A percentile compares a stretch with the other conserved stretches of the same genome.
phyloP scores from a whole-genome alignment of 441 rosid genomes.

The Brassica hybrid region DNA sequence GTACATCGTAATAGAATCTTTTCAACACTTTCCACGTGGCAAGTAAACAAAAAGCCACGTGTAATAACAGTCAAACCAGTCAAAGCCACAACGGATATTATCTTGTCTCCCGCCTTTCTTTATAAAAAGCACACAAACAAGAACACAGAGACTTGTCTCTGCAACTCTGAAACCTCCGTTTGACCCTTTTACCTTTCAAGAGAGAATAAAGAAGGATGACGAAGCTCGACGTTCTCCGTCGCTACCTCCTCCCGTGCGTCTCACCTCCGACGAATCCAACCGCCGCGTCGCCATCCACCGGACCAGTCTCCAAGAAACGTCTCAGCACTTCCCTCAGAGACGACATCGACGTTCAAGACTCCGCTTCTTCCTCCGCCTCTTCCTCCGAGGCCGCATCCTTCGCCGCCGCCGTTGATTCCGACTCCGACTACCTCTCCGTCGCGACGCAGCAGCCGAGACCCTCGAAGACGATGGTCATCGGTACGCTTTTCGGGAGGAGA shows the following conservation, averaged over 20 bases:
- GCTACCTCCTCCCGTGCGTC: conserved; percentile 73
- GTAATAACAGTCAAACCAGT: conserved; percentile 39
- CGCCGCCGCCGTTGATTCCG: conserved; percentile 29
- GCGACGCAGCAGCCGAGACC: conserved; percentile 54
- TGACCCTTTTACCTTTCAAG: conserved; percentile 25
- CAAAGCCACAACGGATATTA: conserved; percentile 56
- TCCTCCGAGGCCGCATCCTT: conserved; percentile 27
- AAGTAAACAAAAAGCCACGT: neutral
- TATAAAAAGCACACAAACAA: conserved; percentile 8
- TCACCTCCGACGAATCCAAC: conserved; percentile 48
- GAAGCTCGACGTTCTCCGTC: conserved; percentile 74
- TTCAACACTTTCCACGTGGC: conserved; percentile 41
- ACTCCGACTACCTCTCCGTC: neutral
- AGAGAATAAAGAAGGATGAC: conserved; percentile 47
- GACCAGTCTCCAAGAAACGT: conserved; percentile 58
- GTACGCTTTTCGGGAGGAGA: conserved; percentile 79
- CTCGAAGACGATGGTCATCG: conserved; percentile 81
- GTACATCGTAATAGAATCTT: conserved; percentile 18
- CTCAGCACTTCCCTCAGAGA: conserved; percentile 73
- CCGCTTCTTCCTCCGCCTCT: conserved; percentile 40
- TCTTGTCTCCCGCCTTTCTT: conserved; percentile 33
- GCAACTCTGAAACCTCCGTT: conserved; percentile 30
- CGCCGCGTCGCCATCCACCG: conserved; percentile 30
- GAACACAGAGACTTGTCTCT: conserved; percentile 37
- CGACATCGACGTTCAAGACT: conserved; percentile 48